These are phyloP conservation scores for Monilinia fructigena DNA, from an alignment of 2,329 filamentous ascomycete genomes.

Conservation along the genomic window DNA sequence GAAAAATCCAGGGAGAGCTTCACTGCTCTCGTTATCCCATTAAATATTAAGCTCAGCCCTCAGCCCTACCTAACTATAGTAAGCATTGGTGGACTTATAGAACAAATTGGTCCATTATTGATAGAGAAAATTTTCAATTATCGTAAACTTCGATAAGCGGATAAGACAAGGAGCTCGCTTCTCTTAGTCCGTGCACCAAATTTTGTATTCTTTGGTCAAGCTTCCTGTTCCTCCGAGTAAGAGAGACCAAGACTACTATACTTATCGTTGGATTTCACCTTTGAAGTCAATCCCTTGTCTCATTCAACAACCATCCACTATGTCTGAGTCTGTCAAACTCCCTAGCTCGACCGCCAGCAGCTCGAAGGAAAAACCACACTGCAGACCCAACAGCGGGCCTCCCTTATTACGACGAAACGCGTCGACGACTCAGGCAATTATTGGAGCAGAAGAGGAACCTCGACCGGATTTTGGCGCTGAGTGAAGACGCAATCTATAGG, in stretches of 20 bases:
- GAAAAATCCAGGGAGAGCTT: not conserved
- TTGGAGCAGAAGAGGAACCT: slow-evolving; percentile 61
- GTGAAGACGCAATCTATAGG: slow-evolving; percentile 78
- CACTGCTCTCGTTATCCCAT: not conserved
- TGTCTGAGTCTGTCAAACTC: slow-evolving; percentile 3
- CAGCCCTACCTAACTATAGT: slow-evolving; percentile 15
- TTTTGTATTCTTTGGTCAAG: not conserved
- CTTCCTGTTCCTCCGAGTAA: slow-evolving; percentile 4
- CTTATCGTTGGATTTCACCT: not conserved
- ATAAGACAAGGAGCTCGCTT: slow-evolving; percentile 18
- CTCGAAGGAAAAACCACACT: slow-evolving; percentile 43
- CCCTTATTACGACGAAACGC: slow-evolving; percentile 72
- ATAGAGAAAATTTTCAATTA: too few relatives aligned
- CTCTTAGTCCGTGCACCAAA: slow-evolving; percentile 5
- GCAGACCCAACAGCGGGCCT: slow-evolving; percentile 51
- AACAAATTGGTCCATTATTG: not conserved
- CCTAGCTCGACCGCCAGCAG: not conserved
- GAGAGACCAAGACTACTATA: not conserved
- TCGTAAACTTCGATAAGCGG: slow-evolving; percentile 13
- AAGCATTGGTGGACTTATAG: not conserved
- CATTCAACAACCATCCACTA: not conserved
- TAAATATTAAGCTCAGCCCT: not conserved
- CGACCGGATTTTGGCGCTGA: slow-evolving; percentile 29
- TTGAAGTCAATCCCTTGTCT: not conserved
- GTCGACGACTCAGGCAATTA: slow-evolving; percentile 64